These are phyloP conservation scores for Ceratocystis albifundus DNA, from an alignment of 2,329 filamentous ascomycete species.

Conservation along the genomic window DNA sequence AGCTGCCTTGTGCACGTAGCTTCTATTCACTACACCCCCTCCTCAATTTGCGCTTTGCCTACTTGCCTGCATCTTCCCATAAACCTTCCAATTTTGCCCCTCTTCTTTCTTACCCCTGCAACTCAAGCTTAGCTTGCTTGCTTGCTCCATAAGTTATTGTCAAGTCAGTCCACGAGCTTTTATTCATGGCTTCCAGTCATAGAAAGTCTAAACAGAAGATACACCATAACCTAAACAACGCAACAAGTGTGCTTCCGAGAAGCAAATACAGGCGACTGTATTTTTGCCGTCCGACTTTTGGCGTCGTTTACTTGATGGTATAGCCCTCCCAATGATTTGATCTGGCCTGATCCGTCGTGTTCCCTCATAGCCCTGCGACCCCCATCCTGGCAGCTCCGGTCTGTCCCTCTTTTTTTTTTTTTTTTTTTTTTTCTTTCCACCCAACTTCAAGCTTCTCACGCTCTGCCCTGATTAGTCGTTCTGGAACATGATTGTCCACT, in stretches of 20 bases:
- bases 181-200: not conserved
- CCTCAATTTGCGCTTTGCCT: constrained; percentile 3
- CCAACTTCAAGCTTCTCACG: constrained; percentile 11
- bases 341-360: constrained; percentile 1
- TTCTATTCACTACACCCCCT: constrained; percentile 6
- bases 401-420: constrained; percentile 13
- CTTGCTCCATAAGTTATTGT: not conserved
- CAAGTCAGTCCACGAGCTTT: not conserved
- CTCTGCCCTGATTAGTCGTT: constrained; percentile 9
- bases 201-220: not conserved
- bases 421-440: constrained; percentile 4
- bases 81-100: constrained; percentile 5
- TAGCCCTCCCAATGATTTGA: constrained; percentile 2
- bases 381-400: constrained; percentile 10
- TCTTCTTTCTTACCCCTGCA: constrained; percentile 3
- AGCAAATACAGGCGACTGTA: not conserved
- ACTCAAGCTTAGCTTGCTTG: not conserved
- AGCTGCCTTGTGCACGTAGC: not conserved
- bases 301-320: not conserved
- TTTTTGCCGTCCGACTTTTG: not conserved
- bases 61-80: constrained; percentile 1
- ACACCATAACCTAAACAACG: not conserved
- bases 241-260: not conserved
- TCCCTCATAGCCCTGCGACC: constrained; percentile 4
- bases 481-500: constrained; percentile 11